phyloP scores from a whole-genome alignment of 352 stramenopile species.

The Phytophthora tentaculata region DNA sequence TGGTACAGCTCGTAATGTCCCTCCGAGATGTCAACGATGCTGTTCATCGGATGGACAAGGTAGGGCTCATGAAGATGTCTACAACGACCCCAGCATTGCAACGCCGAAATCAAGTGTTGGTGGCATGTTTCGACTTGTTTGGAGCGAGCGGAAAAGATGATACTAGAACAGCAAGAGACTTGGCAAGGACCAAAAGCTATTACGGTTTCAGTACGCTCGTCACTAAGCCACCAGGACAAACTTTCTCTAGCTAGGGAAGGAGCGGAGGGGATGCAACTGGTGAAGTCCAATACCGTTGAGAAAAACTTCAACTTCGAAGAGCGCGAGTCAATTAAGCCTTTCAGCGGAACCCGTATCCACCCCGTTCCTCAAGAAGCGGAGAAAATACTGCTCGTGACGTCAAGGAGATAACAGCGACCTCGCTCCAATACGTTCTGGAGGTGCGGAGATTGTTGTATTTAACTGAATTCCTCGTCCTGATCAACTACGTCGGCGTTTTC shows the following conservation, averaged over 20 bases:
- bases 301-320: constrained; percentile 12
- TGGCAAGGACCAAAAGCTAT: not conserved
- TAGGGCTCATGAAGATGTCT: constrained; percentile 14
- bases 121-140: constrained; percentile 9
- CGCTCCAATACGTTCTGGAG: constrained; percentile 1
- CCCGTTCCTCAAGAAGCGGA: not conserved
- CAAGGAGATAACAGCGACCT: not conserved
- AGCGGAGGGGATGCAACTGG: not conserved
- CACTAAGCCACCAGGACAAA: not conserved
- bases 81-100: constrained; percentile 2
- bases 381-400: not conserved
- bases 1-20: constrained; percentile 18
- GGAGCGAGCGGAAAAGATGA: constrained; percentile 15
- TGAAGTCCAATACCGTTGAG: not conserved
- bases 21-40: constrained; percentile 2
- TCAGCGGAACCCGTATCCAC: constrained; percentile 12
- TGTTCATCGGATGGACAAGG: constrained; percentile 4
- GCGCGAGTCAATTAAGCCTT: not conserved
- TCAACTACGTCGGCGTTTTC: constrained; percentile 38
- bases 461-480: constrained; percentile 34
- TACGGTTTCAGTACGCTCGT: not conserved
- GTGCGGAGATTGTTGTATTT: constrained; percentile 13
- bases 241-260: not conserved
- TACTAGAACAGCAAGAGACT: constrained; percentile 9
- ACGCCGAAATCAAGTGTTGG: constrained; percentile 14